Evolutionary conservation across 306 rosid genomes (phyloP).

Genomic region (Carpinus viminea): DNA sequence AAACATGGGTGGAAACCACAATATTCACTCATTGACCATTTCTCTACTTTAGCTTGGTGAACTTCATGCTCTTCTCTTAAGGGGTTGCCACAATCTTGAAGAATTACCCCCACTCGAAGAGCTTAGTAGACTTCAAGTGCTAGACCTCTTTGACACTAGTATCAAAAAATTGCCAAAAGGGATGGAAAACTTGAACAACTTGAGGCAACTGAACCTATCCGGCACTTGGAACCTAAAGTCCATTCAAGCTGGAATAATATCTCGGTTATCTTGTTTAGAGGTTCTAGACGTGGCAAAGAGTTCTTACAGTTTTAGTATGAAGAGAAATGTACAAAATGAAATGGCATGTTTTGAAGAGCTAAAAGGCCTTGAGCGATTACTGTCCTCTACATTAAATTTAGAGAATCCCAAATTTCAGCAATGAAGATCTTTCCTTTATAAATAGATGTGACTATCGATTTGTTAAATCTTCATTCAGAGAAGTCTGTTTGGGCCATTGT

Average conservation of each 20-base stretch:
- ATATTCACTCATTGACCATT: not conserved
- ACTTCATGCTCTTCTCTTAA: conserved; percentile 14
- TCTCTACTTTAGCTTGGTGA: conserved; percentile 15
- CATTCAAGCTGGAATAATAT: conserved; percentile 7
- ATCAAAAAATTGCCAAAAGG: conserved; percentile 16
- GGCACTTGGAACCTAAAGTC: conserved; percentile 9
- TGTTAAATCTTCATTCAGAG: no score
- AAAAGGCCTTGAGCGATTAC: conserved; percentile 3
- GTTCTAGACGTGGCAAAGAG: conserved; percentile 14
- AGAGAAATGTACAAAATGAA: not conserved
- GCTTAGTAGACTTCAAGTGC: conserved; percentile 22
- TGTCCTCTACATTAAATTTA: conserved; percentile 1
- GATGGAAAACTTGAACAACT: conserved; percentile 13
- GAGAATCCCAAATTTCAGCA: conserved; percentile 7
- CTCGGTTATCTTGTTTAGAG: conserved; percentile 25
- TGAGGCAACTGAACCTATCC: conserved; percentile 24
- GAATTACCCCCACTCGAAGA: conserved; percentile 9
- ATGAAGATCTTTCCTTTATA: not conserved
- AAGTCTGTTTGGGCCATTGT: no score
- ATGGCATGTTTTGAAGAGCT: conserved; percentile 26
- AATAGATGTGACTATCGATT: not conserved
- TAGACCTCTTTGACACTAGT: conserved; percentile 14
- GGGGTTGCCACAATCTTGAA: conserved; percentile 5
- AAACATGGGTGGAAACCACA: not conserved
- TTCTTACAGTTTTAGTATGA: not conserved